Percentiles rank a stretch among this genome's conserved stretches.
Evolutionary conservation across 1,284 basidiomycete species (phyloP).

Genomic region (Rhodotorula sp.): DNA sequence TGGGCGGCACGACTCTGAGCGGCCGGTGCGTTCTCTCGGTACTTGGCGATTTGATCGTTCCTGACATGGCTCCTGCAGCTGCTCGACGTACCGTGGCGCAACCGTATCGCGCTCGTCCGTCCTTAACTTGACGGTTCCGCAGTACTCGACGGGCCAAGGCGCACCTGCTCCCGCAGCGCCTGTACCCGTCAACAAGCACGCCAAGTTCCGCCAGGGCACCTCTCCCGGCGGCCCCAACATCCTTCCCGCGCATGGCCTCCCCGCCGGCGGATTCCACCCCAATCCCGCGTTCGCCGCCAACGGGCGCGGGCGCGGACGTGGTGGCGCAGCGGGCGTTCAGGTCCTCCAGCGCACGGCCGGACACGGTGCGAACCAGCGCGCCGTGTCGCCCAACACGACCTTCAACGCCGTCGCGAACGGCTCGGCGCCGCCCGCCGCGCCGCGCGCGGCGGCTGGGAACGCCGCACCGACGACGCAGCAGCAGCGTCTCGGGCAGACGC

Average conservation of each 20-base stretch:
- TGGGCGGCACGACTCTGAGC: slow-evolving; percentile 85
- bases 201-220: slow-evolving; percentile 32
- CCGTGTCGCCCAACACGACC: slow-evolving; percentile 23
- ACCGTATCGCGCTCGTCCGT: slow-evolving; percentile 80
- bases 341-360: slow-evolving; percentile 7
- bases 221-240: slow-evolving; percentile 30
- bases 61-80: slow-evolving; percentile 56
- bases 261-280: slow-evolving; percentile 41
- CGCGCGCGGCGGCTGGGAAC: background rate
- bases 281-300: background rate
- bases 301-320: slow-evolving; percentile 20
- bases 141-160: slow-evolving; percentile 19
- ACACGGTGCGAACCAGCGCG: slow-evolving; percentile 14
- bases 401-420: slow-evolving; percentile 38
- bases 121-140: slow-evolving; percentile 72
- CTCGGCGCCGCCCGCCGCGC: background rate
- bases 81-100: slow-evolving; percentile 84
- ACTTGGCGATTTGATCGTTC: background rate
- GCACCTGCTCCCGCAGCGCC: slow-evolving; percentile 4
- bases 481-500: slow-evolving; percentile 31
- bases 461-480: slow-evolving; percentile 15
- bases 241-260: slow-evolving; percentile 36
- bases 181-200: slow-evolving; percentile 18
- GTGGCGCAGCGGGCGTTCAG: background rate
- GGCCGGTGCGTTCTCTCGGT: slow-evolving; percentile 62